phyloP scores from a whole-genome alignment of 176 grass and related monocot genomes.

The Metroxylon sagu region DNA sequence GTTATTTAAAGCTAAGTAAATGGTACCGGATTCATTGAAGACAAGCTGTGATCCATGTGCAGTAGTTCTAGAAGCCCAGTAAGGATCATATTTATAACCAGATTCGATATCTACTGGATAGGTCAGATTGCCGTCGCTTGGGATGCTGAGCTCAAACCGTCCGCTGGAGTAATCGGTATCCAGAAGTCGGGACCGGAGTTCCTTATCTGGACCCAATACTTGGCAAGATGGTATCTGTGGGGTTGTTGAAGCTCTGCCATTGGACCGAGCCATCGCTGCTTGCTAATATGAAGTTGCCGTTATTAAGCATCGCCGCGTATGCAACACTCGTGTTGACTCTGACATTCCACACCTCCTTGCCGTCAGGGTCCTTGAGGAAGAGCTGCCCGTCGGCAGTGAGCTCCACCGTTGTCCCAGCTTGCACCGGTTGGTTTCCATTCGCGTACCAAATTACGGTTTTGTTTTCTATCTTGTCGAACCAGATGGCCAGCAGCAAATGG shows the following conservation, averaged over 20 bases:
- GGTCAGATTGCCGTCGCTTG: slow-evolving; percentile 9
- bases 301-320: slow-evolving; percentile 36
- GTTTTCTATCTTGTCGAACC: slow-evolving; percentile 38
- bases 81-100: slow-evolving; percentile 8
- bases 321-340: background rate
- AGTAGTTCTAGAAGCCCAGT: slow-evolving; percentile 15
- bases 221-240: slow-evolving; percentile 50
- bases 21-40: slow-evolving; percentile 27
- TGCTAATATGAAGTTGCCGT: slow-evolving; percentile 37
- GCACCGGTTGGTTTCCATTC: background rate
- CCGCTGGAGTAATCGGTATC: slow-evolving; percentile 31
- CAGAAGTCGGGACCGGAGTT: slow-evolving; percentile 23
- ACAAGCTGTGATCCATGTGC: slow-evolving; percentile 22
- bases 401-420: slow-evolving; percentile 3
- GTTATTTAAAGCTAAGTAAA: slow-evolving; percentile 12
- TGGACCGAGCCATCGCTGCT: slow-evolving; percentile 5
- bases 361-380: slow-evolving; percentile 11
- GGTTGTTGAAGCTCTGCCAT: slow-evolving; percentile 32
- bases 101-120: slow-evolving; percentile 5
- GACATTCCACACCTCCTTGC: slow-evolving; percentile 18
- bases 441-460: slow-evolving; percentile 39
- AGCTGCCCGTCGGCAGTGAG: slow-evolving; percentile 23
- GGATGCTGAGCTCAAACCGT: slow-evolving; percentile 27
- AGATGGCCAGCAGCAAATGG: slow-evolving; percentile 33
- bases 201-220: background rate